Evolutionary conservation across 2,329 filamentous ascomycete species (phyloP).

Genomic region (Colletotrichum musae): DNA sequence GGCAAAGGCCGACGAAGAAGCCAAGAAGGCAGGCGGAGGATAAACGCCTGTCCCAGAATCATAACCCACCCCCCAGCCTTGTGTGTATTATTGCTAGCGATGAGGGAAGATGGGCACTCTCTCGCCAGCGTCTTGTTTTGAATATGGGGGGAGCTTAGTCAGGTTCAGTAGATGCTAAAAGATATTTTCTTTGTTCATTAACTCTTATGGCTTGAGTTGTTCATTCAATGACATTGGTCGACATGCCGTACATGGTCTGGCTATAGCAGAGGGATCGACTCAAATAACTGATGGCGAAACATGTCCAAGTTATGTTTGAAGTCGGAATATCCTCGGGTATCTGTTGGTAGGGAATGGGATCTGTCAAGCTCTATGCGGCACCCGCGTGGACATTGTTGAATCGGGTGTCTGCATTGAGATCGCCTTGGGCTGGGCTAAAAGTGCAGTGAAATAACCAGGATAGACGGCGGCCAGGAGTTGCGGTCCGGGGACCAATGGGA

Average conservation of each 20-base stretch:
- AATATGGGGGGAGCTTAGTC: constrained; percentile 14
- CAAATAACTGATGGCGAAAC: no score
- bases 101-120: not conserved
- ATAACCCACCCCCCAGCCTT: not conserved
- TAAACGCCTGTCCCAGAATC: constrained; percentile 6
- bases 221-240: no score
- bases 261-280: no score
- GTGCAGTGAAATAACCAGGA: not conserved
- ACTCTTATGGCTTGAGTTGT: not conserved
- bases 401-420: no score
- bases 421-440: not conserved
- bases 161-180: constrained; percentile 16
- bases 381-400: no score
- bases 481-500: no score
- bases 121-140: constrained; percentile 20
- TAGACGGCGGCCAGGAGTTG: no score
- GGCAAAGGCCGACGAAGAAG: constrained; percentile 26
- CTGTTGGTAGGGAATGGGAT: no score
- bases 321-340: no score
- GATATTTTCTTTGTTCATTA: constrained; percentile 16
- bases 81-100: constrained; percentile 16
- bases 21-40: constrained; percentile 35
- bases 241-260: no score
- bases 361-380: no score
- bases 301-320: no score